A percentile compares a stretch with the other conserved stretches of the same genome.
phyloP scores from a whole-genome alignment of 2,329 filamentous ascomycete species.

The Phialocephala subalpina region DNA sequence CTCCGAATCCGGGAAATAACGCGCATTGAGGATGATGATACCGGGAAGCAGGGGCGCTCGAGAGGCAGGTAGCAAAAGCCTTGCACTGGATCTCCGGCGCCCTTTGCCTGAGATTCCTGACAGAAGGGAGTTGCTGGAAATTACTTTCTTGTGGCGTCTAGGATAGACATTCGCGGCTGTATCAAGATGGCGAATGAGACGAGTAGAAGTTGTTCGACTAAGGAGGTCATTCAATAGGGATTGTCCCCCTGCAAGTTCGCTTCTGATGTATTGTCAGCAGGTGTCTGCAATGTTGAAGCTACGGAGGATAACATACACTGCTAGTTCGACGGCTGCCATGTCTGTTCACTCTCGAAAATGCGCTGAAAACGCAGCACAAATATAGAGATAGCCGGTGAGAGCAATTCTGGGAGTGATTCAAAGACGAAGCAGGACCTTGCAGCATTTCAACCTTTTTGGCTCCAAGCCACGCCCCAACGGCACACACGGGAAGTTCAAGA shows the following conservation, averaged over 20 bases:
- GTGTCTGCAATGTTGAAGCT: background rate
- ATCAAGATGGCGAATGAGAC: background rate
- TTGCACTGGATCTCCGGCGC: background rate
- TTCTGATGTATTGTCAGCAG: background rate
- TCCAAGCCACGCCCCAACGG: background rate
- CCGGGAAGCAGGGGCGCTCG: constrained; percentile 23
- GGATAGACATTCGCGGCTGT: background rate
- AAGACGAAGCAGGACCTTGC: background rate
- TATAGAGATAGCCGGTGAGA: background rate
- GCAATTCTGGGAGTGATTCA: background rate
- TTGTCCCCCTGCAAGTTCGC: background rate
- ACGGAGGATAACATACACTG: background rate
- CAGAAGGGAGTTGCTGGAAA: background rate
- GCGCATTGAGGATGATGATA: constrained; percentile 24
- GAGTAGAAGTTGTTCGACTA: background rate
- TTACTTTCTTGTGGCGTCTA: background rate
- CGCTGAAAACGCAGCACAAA: background rate
- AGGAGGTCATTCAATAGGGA: background rate
- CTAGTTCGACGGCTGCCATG: background rate
- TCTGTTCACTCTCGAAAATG: background rate
- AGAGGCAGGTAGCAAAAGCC: constrained; percentile 3
- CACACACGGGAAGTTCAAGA: background rate
- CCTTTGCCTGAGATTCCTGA: background rate
- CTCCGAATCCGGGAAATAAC: constrained; percentile 25
- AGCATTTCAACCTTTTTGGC: background rate